A percentile compares a stretch with the other conserved stretches of the same genome.
phyloP scores from a whole-genome alignment of 768 basidiomycete species.

The Xerocomus brunneocitrinus region DNA sequence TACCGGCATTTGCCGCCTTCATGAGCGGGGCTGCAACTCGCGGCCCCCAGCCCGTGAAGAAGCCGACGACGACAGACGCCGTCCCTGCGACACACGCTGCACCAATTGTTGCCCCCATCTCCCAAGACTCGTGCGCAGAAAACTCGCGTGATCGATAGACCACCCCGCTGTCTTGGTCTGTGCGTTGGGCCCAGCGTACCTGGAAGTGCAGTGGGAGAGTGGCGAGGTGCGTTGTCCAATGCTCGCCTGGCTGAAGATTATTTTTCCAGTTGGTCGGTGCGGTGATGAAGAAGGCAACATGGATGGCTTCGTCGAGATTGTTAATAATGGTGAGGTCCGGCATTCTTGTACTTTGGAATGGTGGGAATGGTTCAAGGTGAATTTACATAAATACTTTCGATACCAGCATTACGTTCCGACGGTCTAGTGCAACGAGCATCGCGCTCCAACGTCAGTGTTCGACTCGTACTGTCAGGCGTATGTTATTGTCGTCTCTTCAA shows the following conservation, averaged over 20 bases:
- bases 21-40: slow-evolving; percentile 12
- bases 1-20: slow-evolving; percentile 11
- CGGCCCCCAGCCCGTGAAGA: slow-evolving; percentile 3
- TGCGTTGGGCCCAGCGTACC: slow-evolving; percentile 11
- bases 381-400: too few species aligned
- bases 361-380: too few species aligned
- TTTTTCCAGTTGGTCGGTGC: slow-evolving; percentile 16
- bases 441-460: too few species aligned
- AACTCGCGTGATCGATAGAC: slow-evolving; percentile 9
- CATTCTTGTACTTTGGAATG: slow-evolving; percentile 1
- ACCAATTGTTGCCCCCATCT: slow-evolving; percentile 16
- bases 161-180: slow-evolving; percentile 8
- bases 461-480: too few species aligned
- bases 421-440: too few species aligned
- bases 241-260: slow-evolving; percentile 13
- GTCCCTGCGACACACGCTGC: slow-evolving; percentile 16
- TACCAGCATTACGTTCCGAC: too few species aligned
- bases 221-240: slow-evolving; percentile 13
- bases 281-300: slow-evolving; percentile 18
- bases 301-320: slow-evolving; percentile 16
- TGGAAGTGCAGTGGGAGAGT: slow-evolving; percentile 13
- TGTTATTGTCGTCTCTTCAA: too few species aligned
- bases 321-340: slow-evolving; percentile 19
- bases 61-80: slow-evolving; percentile 15
- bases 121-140: slow-evolving; percentile 14